Conservation (phyloP, 371 early-diverging fungal species). For the Rhizopus arrhizus region DNA sequence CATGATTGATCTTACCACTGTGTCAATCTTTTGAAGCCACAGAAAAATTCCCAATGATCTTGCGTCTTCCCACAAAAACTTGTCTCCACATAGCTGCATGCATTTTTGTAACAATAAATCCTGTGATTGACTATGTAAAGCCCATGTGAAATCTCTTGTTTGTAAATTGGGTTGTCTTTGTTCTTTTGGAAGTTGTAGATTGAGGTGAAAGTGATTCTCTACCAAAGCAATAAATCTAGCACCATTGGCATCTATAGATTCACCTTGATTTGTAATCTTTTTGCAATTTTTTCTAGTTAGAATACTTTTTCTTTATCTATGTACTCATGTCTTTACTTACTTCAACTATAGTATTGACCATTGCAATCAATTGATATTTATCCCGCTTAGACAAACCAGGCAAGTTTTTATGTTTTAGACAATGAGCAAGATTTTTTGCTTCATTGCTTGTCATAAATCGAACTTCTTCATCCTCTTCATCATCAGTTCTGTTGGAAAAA, state of each 20-base stretch:
- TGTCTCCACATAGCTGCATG: slow-evolving; percentile 58
- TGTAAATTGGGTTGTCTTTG: slow-evolving; percentile 51
- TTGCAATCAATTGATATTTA: slow-evolving; percentile 56
- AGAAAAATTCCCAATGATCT: slow-evolving; percentile 79
- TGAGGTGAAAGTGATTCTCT: slow-evolving; percentile 67
- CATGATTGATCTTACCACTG: slow-evolving; percentile 56
- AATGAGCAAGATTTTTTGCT: slow-evolving; percentile 35
- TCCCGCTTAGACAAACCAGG: slow-evolving; percentile 49
- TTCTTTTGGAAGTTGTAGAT: slow-evolving; percentile 45
- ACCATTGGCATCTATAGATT: slow-evolving; percentile 89
- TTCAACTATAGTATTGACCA: slow-evolving; percentile 66
- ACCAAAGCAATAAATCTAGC: slow-evolving; percentile 77
- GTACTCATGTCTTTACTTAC: slow-evolving; percentile 33
- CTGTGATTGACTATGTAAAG: slow-evolving; percentile 89
- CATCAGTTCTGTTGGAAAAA: background rate
- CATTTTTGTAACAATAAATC: slow-evolving; percentile 76
- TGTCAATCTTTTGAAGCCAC: slow-evolving; percentile 81
- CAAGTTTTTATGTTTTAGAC: slow-evolving; percentile 47
- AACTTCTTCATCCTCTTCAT: slow-evolving; percentile 29
- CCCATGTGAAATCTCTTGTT: slow-evolving; percentile 84
- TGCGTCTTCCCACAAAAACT: slow-evolving; percentile 82
- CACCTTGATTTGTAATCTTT: slow-evolving; percentile 69
- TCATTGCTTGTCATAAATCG: slow-evolving; percentile 41
- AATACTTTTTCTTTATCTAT: background rate
- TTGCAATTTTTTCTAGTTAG: background rate